Evolutionary conservation across 805 yeast species (phyloP).

Genomic region (Maudiozyma serrabonitensis): DNA sequence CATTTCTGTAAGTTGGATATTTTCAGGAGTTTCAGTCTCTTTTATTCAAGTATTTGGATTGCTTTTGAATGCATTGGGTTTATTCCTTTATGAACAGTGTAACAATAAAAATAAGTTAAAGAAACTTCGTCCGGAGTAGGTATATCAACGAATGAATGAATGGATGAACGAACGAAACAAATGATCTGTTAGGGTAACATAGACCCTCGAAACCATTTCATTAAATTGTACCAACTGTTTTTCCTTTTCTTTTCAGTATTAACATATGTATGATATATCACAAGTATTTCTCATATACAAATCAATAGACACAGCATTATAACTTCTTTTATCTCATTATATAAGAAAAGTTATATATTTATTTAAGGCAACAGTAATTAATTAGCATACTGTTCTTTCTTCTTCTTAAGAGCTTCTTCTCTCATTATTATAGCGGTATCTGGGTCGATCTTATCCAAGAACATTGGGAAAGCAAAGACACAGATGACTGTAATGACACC

Average conservation of each 20-base stretch:
- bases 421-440: conserved; percentile 31
- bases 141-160: neutral
- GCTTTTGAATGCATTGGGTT: conserved; percentile 41
- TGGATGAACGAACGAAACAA: no score
- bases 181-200: no score
- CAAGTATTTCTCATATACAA: no score
- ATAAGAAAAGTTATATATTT: no score
- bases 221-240: no score
- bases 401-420: conserved; percentile 22
- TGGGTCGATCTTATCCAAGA: conserved; percentile 34
- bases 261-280: neutral
- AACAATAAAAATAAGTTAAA: conserved; percentile 8
- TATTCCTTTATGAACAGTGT: conserved; percentile 51
- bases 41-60: conserved; percentile 42
- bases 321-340: no score
- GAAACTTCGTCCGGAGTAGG: conserved; percentile 7
- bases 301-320: no score
- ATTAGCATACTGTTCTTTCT: conserved; percentile 16
- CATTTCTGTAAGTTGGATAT: conserved; percentile 65
- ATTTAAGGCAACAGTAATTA: neutral
- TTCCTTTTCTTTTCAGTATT: no score
- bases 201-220: no score
- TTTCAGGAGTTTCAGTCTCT: conserved; percentile 43
- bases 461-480: conserved; percentile 25
- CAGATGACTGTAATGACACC: conserved; percentile 23